Base-by-base conservation (phyloP, 1,284 basidiomycete species). In the Irpex sp. region DNA sequence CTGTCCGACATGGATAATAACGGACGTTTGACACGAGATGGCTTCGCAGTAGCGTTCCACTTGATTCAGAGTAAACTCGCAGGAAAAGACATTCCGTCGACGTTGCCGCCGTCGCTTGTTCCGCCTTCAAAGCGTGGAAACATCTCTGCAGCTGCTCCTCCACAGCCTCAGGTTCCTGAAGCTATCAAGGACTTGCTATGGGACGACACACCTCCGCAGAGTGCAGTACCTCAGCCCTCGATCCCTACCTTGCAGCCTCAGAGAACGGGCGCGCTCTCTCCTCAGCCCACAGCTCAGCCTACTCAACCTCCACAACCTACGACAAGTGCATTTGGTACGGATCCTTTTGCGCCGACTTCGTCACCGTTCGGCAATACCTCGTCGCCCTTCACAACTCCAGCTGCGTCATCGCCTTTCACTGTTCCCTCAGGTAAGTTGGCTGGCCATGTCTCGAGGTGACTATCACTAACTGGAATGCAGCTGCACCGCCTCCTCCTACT, bases 11-110 rank as follows among this genome's bases (percentile, higher is more conserved):
- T 98, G 47, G 88, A 92, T 60, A 92, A 93, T 67, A 91, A 96
- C 67, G 97, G 97, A 4, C 85, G 84, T 57, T 83, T 99, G 49
- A 94, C 90, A 21, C 86, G 89, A 60, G 97, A 98, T 64, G 94
- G 96, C 34, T 99, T 99, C 75, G 97, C 97, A 2, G 91, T 99
- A 51, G 97, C 96, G 2, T 91, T 98, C 89, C 87, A 97, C 76
- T 84, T 99, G 57, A 98, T 99, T 72, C 93, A 95, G 75, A 85
- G 85, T 69, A 95, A 91, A 74, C 79, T 98, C 1, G 83, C 86
- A 1, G 97, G 97, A n/a, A 88, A 87, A 66, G 89, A 93, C 1
- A 76, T 97, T 26, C 97, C 97, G 0, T 66, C 81, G 0, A 76
- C 79, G 26, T 81, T 99, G 15, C 94, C 96, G 0, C 73, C 75